Conservation (phyloP, 2,329 filamentous ascomycete genomes). For the Curvularia spicifera region DNA sequence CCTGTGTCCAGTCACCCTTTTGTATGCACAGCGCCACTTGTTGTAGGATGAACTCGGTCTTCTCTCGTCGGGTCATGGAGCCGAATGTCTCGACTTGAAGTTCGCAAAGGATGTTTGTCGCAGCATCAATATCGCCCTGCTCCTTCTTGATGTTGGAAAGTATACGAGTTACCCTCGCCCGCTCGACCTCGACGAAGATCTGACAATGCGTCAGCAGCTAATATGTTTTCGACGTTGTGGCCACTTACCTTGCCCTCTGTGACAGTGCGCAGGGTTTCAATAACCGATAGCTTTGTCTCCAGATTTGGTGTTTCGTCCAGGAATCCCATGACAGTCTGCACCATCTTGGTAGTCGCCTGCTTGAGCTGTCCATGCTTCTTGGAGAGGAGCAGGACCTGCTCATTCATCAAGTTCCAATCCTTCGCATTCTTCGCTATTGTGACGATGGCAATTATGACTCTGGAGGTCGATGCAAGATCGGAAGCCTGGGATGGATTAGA, state of each 20-base stretch:
- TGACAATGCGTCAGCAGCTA: conserved; percentile 44
- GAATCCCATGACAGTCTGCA: conserved; percentile 93
- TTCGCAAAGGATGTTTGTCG: conserved; percentile 93
- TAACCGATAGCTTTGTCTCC: conserved; percentile 89
- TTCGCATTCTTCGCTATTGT: conserved; percentile 91
- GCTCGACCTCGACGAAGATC: conserved; percentile 99
- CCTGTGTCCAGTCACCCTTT: conserved; percentile 94
- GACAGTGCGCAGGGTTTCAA: conserved; percentile 93
- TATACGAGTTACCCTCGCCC: conserved; percentile 91
- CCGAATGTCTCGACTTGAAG: conserved; percentile 98
- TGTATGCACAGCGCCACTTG: conserved; percentile 96
- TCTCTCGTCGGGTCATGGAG: conserved; percentile 95
- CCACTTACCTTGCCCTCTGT: conserved; percentile 85
- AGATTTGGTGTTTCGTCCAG: conserved; percentile 82
- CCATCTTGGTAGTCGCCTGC: conserved; percentile 98
- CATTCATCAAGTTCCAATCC: conserved; percentile 94
- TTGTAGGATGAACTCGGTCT: conserved; percentile 97
- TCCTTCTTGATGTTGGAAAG: conserved; percentile 97
- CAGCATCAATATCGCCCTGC: conserved; percentile 88
- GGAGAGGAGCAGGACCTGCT: conserved; percentile 92
- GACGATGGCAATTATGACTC: conserved; percentile 84
- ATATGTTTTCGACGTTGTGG: not conserved
- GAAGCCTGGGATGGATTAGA: conserved; percentile 70
- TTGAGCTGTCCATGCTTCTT: conserved; percentile 99
- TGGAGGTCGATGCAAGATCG: conserved; percentile 92